Conservation (phyloP, 2,329 filamentous ascomycete genomes). For the Xylaria polymorpha region DNA sequence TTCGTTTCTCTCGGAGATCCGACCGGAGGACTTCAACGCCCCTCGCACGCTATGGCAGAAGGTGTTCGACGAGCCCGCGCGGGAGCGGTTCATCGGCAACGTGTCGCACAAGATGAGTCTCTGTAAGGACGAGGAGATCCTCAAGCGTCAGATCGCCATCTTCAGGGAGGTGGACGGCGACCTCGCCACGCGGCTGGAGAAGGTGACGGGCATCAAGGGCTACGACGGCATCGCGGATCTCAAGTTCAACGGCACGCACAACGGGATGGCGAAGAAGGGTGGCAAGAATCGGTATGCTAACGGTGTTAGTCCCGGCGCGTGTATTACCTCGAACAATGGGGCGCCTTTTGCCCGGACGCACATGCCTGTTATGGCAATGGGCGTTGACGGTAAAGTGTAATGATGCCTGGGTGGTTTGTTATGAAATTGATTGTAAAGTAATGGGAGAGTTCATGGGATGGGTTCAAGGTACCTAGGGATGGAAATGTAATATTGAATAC, state of each 20-base stretch:
- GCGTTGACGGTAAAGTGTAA: conserved; percentile 4
- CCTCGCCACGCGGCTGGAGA: conserved; percentile 68
- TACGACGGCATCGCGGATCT: conserved; percentile 67
- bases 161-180: conserved; percentile 72
- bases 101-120: conserved; percentile 70
- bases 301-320: conserved; percentile 51
- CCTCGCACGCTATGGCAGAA: conserved; percentile 70
- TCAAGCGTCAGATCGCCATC: conserved; percentile 73
- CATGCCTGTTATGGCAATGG: conserved; percentile 7
- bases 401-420: not conserved
- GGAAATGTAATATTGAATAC: not conserved
- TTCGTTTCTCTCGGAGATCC: conserved; percentile 54
- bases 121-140: conserved; percentile 68
- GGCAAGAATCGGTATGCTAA: conserved; percentile 61
- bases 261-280: conserved; percentile 67
- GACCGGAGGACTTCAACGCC: conserved; percentile 57
- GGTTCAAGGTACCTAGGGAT: not conserved
- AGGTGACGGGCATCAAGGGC: conserved; percentile 70
- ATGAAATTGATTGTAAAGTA: too few species aligned
- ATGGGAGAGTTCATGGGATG: not conserved
- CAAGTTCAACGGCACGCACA: conserved; percentile 70
- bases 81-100: conserved; percentile 69
- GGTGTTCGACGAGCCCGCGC: conserved; percentile 69
- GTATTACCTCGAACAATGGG: conserved; percentile 6
- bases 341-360: conserved; percentile 21